Base-by-base conservation (phyloP, 306 rosid species). In the Arachis hypogaea region DNA sequence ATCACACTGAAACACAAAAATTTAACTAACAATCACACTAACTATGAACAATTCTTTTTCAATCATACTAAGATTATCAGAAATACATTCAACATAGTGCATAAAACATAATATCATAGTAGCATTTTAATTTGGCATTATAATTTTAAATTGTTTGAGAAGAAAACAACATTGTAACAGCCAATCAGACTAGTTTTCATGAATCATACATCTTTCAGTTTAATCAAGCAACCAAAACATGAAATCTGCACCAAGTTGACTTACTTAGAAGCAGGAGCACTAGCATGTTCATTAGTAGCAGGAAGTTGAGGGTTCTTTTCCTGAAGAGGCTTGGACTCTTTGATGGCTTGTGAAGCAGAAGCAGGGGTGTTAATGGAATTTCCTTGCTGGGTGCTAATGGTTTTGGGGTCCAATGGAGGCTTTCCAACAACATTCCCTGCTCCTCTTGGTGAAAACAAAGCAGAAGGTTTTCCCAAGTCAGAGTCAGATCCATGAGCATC, bases 201-300 rank as follows among this genome's bases (percentile, higher is more conserved):
- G 59, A 59, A 33, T 28, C 30, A 55, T 7, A 29, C 45, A 22
- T 18, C 50, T 56, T 73, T 72, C 63, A 68, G 50, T 33, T 33
- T 55, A 59, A 7, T 57, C 55, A 29, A 51, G 65, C 14, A 59
- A 50, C 72, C 38, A 71, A 69, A 54, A 54, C 68, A 69, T 10
- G 36, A 65, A 68, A 69, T 57, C 44, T 47, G 60, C 68, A 45
- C 65, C 68, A 52, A 79, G 4, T 52, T n/a, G 7, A 75, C 88
- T 78, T 84, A 94, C 97, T 94, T 94, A 67, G 96, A 82, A 83
- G 86, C 88, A 77, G 94, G 96, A 85, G 89, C 88, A 77, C 45
- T 79, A 7, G 46, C 78, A 60, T 86, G 91, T 18, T 81, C 91
- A 77, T 72, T 82, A 40, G 82, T 63, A 63, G 59, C 74, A 50